Base-by-base conservation (phyloP, 371 early-diverging fungal species). In the Syncephalis fuscata region DNA sequence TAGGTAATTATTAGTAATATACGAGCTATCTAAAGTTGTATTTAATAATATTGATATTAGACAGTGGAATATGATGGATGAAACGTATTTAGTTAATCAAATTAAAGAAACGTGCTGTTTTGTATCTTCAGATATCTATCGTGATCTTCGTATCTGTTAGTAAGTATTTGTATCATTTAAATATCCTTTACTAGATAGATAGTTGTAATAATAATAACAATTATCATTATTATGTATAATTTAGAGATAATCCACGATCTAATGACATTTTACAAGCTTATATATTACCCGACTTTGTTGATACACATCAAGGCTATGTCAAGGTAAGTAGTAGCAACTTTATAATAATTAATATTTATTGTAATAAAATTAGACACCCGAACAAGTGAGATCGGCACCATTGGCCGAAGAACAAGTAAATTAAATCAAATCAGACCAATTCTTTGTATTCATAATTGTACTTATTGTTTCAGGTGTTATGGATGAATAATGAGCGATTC, bases 51-150 rank as follows among this genome's bases (percentile, higher is more conserved):
- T 20, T 51, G 17, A 32, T 32, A 32, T 32, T 7, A 67, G 79
- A 43, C 68, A 80, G 45, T 89, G 82, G 73, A 82, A 89, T 54
- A 89, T 89, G 90, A 87, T 87, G 88, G 88, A 89, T 52, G 88
- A 89, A 54, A 82, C 86, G 0, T 74, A 71, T 53, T 68, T 88
- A 24, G 77, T 89, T 43, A 84, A 82, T 48, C 71, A 82, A 19
- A 76, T 83, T 48, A 90, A 90, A 61, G 87, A 88, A 58, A 65
- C 70, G 2, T 83, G 84, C 56, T 88, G 88, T 54, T 87, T 73
- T 59, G 71, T 87, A 0, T 80, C 88, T 14, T 61, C 65, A 10
- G 68, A 84, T 50, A 76, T 79, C 41, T 64, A 64, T 51, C 55
- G 59, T 2, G 87, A 87, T 51, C 57, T 86, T 26, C 73, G 71